These are phyloP conservation scores for Podosphaera fusca DNA, from an alignment of 2,329 filamentous ascomycete genomes.

Conservation along the genomic window DNA sequence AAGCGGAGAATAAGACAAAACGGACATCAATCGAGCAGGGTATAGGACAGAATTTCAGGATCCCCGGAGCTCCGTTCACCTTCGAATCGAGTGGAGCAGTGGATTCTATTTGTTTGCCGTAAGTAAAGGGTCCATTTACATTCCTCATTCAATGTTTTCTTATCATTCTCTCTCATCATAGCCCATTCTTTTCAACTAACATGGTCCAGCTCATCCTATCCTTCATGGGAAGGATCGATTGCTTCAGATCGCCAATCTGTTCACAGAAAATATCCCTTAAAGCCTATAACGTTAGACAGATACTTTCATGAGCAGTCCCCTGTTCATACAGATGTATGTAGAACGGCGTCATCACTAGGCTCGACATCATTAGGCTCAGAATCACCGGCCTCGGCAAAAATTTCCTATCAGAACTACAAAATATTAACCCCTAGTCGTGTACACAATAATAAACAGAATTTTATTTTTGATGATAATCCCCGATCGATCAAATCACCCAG, in stretches of 20 bases:
- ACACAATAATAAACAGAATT: conserved; percentile 4
- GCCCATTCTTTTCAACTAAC: conserved; percentile 3
- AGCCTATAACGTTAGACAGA: neutral
- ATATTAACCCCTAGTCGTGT: conserved; percentile 5
- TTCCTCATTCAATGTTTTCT: neutral
- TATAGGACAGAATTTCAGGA: conserved; percentile 5
- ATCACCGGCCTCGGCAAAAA: conserved; percentile 5
- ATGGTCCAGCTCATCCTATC: conserved; percentile 9
- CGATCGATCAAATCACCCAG: conserved; percentile 15
- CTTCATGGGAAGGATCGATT: conserved; percentile 1
- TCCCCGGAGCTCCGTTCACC: conserved; percentile 15
- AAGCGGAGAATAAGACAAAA: conserved; percentile 8
- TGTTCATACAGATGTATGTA: neutral
- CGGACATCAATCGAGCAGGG: conserved; percentile 7
- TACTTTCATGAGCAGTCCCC: neutral
- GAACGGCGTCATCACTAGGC: neutral
- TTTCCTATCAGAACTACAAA: conserved; percentile 6
- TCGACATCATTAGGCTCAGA: conserved; percentile 8
- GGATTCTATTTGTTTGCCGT: conserved; percentile 12
- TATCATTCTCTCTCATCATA: neutral
- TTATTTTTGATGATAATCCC: conserved; percentile 14
- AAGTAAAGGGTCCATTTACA: conserved; percentile 9
- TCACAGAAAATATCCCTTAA: neutral
- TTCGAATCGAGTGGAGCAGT: conserved; percentile 13
- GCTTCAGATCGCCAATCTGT: neutral